Evolutionary conservation across 495 filamentous ascomycete species (phyloP), one percentile per base, ranked within the genome.

Genomic region (Podospora appendiculata): DNA sequence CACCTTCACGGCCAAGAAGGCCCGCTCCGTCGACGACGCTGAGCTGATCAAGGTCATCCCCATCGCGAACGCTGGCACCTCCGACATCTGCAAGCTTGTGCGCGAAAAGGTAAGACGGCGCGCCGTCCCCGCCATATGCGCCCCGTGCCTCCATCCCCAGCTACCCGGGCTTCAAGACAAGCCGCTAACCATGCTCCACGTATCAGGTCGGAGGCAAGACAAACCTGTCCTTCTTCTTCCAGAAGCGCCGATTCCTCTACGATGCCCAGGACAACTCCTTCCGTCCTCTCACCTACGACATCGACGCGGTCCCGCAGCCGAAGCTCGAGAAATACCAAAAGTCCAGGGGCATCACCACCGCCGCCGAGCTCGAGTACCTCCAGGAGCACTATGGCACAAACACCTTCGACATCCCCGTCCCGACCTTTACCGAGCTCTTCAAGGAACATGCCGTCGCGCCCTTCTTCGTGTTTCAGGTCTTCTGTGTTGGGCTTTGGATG

Each of bases 391-490:
- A 96, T 78, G 93, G 93, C 50, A 82, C 86, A 51, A 99, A 99
- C 68, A 92, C 86, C 16, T 99, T 97, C 65, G 93, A 99, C 60
- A 97, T 99, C 48, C 93, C 93, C 18, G 92, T 99, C 17, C 93
- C 93, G 9, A 88, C 84, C 12, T 99, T 99, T 57, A 81, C 85
- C 36, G 93, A 99, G 71, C 82, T 99, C 47, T 99, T 95, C 79
- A 85, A 93, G 70, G 94, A 99, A 68, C 93, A 99, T 71, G 92
- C 93, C 18, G 93, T 99, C 34, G 93, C 93, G 33, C 93, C 93
- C 11, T 99, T 99, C 79, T 99, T 99, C 68, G 90, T 99, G 47
- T 99, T 99, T 72, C 93, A 99, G 73, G 76, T 99, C 40, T 99
- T 99, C 75, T 97, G 94, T 58, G 93, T 99, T 51, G 93, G 94